Evolutionary conservation across 2,329 filamentous ascomycete genomes (phyloP).

Genomic region (Pseudodiploospora longispora): DNA sequence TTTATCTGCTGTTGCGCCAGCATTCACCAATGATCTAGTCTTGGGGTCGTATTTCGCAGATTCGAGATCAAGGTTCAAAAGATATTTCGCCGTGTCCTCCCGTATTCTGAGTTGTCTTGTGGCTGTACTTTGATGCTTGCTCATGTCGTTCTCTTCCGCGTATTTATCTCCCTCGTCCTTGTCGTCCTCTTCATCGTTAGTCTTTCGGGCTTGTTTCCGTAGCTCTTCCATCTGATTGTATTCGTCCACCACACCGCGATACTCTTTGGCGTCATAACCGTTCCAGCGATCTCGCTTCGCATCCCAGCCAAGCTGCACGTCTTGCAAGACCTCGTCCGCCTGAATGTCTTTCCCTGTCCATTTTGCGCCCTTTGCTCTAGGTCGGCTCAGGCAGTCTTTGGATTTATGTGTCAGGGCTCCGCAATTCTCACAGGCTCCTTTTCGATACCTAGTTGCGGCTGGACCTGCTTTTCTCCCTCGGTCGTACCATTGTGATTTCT

Average conservation of each 20-base stretch:
- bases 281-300: slow-evolving; percentile 98
- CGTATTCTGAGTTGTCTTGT: slow-evolving; percentile 85
- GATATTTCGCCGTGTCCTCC: slow-evolving; percentile 95
- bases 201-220: slow-evolving; percentile 43
- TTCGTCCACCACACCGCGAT: slow-evolving; percentile 78
- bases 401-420: slow-evolving; percentile 94
- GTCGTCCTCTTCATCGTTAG: slow-evolving; percentile 34
- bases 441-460: slow-evolving; percentile 92
- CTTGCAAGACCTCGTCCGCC: slow-evolving; percentile 79
- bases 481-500: slow-evolving; percentile 84
- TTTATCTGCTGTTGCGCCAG: slow-evolving; percentile 70
- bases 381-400: slow-evolving; percentile 85
- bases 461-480: slow-evolving; percentile 77
- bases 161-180: slow-evolving; percentile 64
- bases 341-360: slow-evolving; percentile 92
- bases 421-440: slow-evolving; percentile 97
- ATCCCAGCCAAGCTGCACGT: slow-evolving; percentile 87
- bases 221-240: slow-evolving; percentile 81
- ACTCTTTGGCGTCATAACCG: slow-evolving; percentile 88
- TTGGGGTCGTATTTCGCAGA: slow-evolving; percentile 98
- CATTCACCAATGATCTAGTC: slow-evolving; percentile 82
- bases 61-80: slow-evolving; percentile 89
- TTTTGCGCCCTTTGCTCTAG: slow-evolving; percentile 80
- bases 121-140: slow-evolving; percentile 80
- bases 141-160: slow-evolving; percentile 95